Evolutionary conservation across 768 basidiomycete species (phyloP).

Genomic region (Lepiota brunneoincarnata): DNA sequence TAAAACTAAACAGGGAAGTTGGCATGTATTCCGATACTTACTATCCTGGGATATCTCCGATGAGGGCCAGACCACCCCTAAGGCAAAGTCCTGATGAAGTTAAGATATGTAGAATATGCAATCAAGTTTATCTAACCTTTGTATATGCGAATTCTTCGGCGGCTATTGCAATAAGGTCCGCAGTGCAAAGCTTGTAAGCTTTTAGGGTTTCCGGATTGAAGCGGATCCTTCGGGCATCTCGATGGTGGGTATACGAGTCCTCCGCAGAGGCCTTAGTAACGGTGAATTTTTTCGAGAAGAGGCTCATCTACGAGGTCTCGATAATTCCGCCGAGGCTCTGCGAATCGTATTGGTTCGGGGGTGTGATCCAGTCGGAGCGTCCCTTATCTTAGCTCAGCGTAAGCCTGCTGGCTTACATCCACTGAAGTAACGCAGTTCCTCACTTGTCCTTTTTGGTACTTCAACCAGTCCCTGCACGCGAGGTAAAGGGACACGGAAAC

Average conservation of each 20-base stretch:
- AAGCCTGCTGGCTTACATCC: too few relatives aligned
- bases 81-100: constrained; percentile 49
- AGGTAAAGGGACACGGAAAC: too few relatives aligned
- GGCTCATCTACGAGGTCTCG: constrained; percentile 6
- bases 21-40: constrained; percentile 33
- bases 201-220: constrained; percentile 64
- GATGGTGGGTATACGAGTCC: constrained; percentile 28
- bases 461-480: too few relatives aligned
- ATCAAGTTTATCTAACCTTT: constrained; percentile 23
- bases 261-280: constrained; percentile 32
- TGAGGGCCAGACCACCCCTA: constrained; percentile 80
- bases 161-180: constrained; percentile 63
- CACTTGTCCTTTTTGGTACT: too few relatives aligned
- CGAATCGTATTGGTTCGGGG: neutral
- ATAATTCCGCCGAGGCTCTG: neutral
- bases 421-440: too few relatives aligned
- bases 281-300: constrained; percentile 37
- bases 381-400: too few relatives aligned
- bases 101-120: neutral
- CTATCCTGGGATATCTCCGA: constrained; percentile 55
- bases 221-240: constrained; percentile 60
- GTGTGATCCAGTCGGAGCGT: neutral
- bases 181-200: constrained; percentile 58
- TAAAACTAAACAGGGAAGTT: constrained; percentile 2
- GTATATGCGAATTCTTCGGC: constrained; percentile 25